These are phyloP conservation scores for Lophium mytilinum DNA, from an alignment of 495 filamentous ascomycete genomes.

Conservation along the genomic window DNA sequence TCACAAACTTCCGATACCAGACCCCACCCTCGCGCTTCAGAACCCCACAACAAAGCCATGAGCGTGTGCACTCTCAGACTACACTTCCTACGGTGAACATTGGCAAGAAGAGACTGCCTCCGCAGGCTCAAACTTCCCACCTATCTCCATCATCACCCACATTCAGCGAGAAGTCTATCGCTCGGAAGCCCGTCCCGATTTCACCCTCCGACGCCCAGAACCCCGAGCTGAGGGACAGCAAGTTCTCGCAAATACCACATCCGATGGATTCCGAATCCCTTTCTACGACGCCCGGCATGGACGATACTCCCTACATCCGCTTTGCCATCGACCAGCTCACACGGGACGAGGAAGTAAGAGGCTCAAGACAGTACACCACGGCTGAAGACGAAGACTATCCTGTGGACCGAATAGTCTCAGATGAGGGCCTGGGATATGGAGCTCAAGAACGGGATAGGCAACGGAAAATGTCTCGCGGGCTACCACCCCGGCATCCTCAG, in stretches of 20 bases:
- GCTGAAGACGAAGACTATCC: conserved; percentile 21
- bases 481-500: conserved; percentile 5
- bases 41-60: conserved; percentile 26
- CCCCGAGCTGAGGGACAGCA: conserved; percentile 19
- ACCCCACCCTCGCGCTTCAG: conserved; percentile 31
- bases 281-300: conserved; percentile 53
- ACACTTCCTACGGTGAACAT: conserved; percentile 14
- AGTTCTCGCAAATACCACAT: background rate
- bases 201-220: background rate
- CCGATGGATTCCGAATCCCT: conserved; percentile 31
- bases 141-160: conserved; percentile 7
- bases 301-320: conserved; percentile 62
- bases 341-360: conserved; percentile 49
- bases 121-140: background rate
- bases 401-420: conserved; percentile 20
- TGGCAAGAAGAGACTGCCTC: conserved; percentile 4
- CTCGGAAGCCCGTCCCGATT: background rate
- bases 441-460: conserved; percentile 12
- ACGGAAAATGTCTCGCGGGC: conserved; percentile 6
- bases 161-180: conserved; percentile 11
- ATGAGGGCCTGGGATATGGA: conserved; percentile 25
- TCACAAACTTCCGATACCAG: conserved; percentile 42
- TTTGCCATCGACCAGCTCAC: conserved; percentile 70
- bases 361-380: conserved; percentile 22
- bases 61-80: conserved; percentile 12